Base-by-base conservation (phyloP, 2,329 filamentous ascomycete genomes). In the Akanthomyces dipterigenus region DNA sequence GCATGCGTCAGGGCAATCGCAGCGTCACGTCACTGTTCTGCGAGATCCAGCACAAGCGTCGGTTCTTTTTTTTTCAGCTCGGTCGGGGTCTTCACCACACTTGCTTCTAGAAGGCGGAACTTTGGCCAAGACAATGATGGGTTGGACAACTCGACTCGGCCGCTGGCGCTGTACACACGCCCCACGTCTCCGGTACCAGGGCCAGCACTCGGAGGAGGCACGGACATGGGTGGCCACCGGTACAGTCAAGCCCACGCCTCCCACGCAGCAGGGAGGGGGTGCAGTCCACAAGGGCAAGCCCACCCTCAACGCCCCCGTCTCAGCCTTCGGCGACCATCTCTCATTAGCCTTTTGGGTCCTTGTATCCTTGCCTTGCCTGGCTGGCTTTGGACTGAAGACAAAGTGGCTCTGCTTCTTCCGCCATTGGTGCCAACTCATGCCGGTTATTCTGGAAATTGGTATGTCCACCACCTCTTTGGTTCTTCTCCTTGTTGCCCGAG, bases 61-160 rank as follows among this genome's bases (percentile, higher is more conserved):
- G n/a, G 28, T 56, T 9, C 9, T 46, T 55, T 40, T 40, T 28
- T 62, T 60, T 60, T 60, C 60, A 62, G 60, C 60, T 62, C 54
- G 38, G 60, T 58, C 60, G 60, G 60, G 60, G 38, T 58, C 60
- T 18, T 46, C 16, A 38, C n/a, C 34, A 53, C 36, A 26, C 46
- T 51, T 38, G 38, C 60, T 62, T 62, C 60, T 62, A 62, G 60
- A 62, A 62, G 54, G 60, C 60, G 53, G 60, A 48, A 48, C 43
- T 36, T 38, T 53, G 16, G 31, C 34, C 51, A 26, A 55, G 59
- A 61, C 59, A 55, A 14, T 24, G 24, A 61, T 38, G 59, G 48
- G 3, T 38, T 53, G n/a, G 8, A 18, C 24, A 22, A 22, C 6
- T 46, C 26, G 42, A 45, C 42, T 56, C 22, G 40, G 53, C 53